Conservation (phyloP, 345 rosid genomes). For the Balakata baccata region DNA sequence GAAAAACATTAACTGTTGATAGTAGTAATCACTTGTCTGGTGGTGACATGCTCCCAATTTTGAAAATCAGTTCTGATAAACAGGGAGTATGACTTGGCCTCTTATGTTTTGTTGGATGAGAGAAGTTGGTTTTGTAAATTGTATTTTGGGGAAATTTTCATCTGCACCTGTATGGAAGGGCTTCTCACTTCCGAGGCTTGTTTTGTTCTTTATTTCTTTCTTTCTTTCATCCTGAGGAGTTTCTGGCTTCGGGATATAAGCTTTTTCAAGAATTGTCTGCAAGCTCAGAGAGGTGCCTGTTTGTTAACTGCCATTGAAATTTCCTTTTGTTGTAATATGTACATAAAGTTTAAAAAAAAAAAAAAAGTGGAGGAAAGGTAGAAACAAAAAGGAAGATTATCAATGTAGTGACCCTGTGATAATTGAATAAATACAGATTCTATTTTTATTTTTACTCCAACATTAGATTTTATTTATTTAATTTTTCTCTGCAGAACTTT, state of each 20-base stretch:
- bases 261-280: slow-evolving; percentile 18
- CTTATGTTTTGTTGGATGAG: slow-evolving; percentile 15
- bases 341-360: slow-evolving; percentile 21
- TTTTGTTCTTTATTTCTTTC: background rate
- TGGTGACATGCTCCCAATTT: slow-evolving; percentile 37
- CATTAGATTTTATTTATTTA: too few relatives aligned
- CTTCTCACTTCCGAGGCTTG: slow-evolving; percentile 27
- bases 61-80: slow-evolving; percentile 27
- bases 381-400: background rate
- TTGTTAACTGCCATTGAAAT: slow-evolving; percentile 11
- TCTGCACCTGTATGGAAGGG: slow-evolving; percentile 20
- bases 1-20: slow-evolving; percentile 27
- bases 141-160: slow-evolving; percentile 20
- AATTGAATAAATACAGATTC: slow-evolving; percentile 40
- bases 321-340: slow-evolving; percentile 38
- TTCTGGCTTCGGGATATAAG: background rate
- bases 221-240: slow-evolving; percentile 2
- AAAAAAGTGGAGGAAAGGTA: background rate
- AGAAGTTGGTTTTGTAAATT: slow-evolving; percentile 24
- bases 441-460: background rate
- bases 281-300: slow-evolving; percentile 31
- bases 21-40: slow-evolving; percentile 18
- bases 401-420: slow-evolving; percentile 36
- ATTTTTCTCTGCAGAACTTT: too few relatives aligned
- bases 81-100: slow-evolving; percentile 14